Base-by-base conservation (phyloP, 2,329 filamentous ascomycete genomes). In the Plenodomus biglobosus region DNA sequence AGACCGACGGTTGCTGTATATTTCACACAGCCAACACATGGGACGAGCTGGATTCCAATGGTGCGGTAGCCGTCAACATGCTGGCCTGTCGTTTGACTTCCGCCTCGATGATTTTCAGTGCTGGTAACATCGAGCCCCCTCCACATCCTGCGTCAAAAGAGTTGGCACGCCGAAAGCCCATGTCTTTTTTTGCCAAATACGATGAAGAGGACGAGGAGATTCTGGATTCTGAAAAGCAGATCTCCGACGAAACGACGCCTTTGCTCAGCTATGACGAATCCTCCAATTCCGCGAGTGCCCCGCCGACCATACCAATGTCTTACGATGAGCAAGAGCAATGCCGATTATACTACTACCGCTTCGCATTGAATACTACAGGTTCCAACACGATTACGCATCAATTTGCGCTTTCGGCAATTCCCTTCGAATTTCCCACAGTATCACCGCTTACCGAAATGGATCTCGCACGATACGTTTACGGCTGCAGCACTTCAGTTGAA, bases 21-120 rank as follows among this genome's bases (percentile, higher is more conserved):
- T 87, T 88, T 52, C 86, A 89, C 59, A 87, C 85, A 0, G 86
- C 84, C 1, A 88, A 87, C 56, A 81, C 82, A 1, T 90, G 86
- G 86, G 84, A 88, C 43, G 76, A 79, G 3, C 54, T 66, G 1
- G 52, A 69, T 15, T 20, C 61, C 1, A 55, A 65, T 17, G 60
- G 63, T 10, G 59, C 74, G 0, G 61, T 60, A 15, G 72, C 76
- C 1, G 82, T 88, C 3, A 84, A 85, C 58, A 78, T 89, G 61
- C 74, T 89, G 1, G 82, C 80, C 1, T 88, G 86, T 55, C 80
- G 86, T 3, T 73, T 88, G 36, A 88, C 84, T 1, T 85, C 84
- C 2, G 82, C 84, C 0, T 81, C 82, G 0, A 66, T 87, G 2
- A 76, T 89, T 0, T 89, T 85, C 65, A 81, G 78, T 37, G 80